phyloP scores from a whole-genome alignment of 169 alveolate species.

The Plasmodium blacklocki region DNA sequence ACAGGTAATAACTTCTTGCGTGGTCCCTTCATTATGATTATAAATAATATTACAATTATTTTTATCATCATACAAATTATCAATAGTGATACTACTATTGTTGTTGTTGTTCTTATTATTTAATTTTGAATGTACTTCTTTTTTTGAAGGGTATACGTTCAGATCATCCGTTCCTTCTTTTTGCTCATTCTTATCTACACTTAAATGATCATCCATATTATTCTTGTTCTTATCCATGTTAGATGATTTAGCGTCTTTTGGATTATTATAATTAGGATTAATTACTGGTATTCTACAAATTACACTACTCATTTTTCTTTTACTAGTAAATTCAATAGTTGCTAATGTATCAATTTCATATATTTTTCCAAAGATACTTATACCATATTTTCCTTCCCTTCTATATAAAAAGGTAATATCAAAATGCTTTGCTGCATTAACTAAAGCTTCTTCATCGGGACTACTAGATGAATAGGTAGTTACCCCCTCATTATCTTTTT shows the following conservation, averaged over 20 bases:
- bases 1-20: constrained; percentile 7
- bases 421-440: constrained; percentile 84
- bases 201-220: neutral
- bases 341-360: constrained; percentile 85
- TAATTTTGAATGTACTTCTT: neutral
- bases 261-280: neutral
- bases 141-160: neutral
- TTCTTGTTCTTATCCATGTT: neutral
- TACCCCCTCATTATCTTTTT: constrained; percentile 40
- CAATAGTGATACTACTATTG: neutral
- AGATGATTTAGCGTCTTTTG: neutral
- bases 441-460: constrained; percentile 87
- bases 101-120: constrained; percentile 2
- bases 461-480: constrained; percentile 80
- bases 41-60: constrained; percentile 8
- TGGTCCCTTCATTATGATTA: neutral
- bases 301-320: constrained; percentile 86
- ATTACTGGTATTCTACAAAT: constrained; percentile 83
- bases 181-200: neutral
- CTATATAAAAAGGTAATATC: constrained; percentile 82
- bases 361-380: constrained; percentile 82
- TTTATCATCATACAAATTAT: neutral
- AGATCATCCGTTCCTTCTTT: constrained; percentile 1
- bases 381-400: constrained; percentile 79
- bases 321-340: constrained; percentile 85